These are phyloP conservation scores for Sclerotinia trifoliorum DNA, from an alignment of 2,329 filamentous ascomycete genomes.

Conservation along the genomic window DNA sequence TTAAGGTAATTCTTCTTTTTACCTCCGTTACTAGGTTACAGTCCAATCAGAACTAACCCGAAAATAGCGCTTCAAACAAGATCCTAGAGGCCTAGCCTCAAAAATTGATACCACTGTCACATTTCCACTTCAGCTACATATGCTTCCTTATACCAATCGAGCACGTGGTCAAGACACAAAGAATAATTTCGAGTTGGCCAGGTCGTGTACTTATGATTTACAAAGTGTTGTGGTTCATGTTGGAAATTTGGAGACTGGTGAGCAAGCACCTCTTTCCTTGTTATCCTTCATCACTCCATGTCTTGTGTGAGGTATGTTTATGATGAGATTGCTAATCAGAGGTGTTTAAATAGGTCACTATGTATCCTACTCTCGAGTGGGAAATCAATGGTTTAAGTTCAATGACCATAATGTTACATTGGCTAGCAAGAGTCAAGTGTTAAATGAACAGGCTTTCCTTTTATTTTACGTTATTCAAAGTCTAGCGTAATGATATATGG, in stretches of 20 bases:
- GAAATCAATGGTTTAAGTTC: constrained; percentile 81
- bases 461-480: constrained; percentile 79
- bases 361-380: constrained; percentile 25
- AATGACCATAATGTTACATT: constrained; percentile 91
- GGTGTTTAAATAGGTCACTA: constrained; percentile 36
- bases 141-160: constrained; percentile 82
- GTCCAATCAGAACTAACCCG: constrained; percentile 21
- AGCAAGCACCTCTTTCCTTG: constrained; percentile 20
- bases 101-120: constrained; percentile 87
- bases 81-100: constrained; percentile 66
- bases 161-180: constrained; percentile 52
- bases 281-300: neutral
- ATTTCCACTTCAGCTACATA: constrained; percentile 84
- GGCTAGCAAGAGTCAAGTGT: constrained; percentile 79
- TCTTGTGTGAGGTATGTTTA: neutral
- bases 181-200: constrained; percentile 54
- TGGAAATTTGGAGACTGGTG: constrained; percentile 81
- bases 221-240: constrained; percentile 90
- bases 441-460: constrained; percentile 83
- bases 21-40: neutral
- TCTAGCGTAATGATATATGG: constrained; percentile 35
- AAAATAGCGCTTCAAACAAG: constrained; percentile 69
- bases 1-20: constrained; percentile 63
- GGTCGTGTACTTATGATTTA: constrained; percentile 79
- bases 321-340: constrained; percentile 63